These are phyloP conservation scores for Carex littledalei DNA, from an alignment of 176 grass and related monocot genomes.

Conservation along the genomic window DNA sequence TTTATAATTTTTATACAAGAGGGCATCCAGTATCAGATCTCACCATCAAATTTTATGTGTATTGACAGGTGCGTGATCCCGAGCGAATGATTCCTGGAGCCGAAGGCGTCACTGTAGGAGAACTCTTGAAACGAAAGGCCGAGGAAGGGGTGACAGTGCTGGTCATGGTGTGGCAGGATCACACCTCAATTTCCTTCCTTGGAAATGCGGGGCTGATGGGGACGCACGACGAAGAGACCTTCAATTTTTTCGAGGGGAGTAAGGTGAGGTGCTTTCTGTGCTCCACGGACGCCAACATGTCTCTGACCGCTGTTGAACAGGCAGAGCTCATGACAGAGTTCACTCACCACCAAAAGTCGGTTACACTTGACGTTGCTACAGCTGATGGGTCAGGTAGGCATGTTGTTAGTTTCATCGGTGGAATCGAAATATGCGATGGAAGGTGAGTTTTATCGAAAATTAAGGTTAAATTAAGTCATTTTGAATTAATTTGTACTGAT, in stretches of 20 bases:
- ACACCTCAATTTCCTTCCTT: constrained; percentile 59
- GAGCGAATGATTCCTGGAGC: constrained; percentile 46
- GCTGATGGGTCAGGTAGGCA: constrained; percentile 20
- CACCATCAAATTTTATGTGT: not conserved
- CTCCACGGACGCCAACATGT: constrained; percentile 42
- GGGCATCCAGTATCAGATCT: not conserved
- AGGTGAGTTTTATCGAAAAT: constrained; percentile 14
- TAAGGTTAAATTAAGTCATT: not conserved
- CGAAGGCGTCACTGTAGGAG: constrained; percentile 53
- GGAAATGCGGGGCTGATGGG: constrained; percentile 64
- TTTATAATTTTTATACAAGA: not conserved
- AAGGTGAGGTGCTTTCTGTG: constrained; percentile 81
- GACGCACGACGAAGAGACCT: constrained; percentile 79
- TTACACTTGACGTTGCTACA: constrained; percentile 46
- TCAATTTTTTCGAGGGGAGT: constrained; percentile 53
- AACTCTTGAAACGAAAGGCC: constrained; percentile 67
- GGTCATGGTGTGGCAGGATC: constrained; percentile 93
- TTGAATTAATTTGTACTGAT: not conserved
- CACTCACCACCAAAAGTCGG: constrained; percentile 91
- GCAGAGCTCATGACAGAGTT: constrained; percentile 47
- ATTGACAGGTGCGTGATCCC: constrained; percentile 42
- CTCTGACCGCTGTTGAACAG: constrained; percentile 60
- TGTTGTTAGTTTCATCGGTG: constrained; percentile 64
- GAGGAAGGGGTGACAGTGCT: constrained; percentile 73
- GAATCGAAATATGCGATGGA: constrained; percentile 50